phyloP scores from a whole-genome alignment of 2,329 filamentous ascomycete species.

The Intubia oerlemansii region DNA sequence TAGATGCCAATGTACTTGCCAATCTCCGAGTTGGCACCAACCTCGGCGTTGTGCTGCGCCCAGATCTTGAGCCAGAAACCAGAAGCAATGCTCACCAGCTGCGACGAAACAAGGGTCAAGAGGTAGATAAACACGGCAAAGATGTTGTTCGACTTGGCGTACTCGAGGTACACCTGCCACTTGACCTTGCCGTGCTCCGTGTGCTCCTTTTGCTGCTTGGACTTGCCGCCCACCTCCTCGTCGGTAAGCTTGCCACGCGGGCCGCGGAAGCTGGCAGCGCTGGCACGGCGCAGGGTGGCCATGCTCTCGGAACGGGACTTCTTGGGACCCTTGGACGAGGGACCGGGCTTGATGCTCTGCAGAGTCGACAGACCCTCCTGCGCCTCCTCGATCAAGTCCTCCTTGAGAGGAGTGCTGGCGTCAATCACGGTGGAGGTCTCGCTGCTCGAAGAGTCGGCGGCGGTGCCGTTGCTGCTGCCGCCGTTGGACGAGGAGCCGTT shows the following conservation, averaged over 20 bases:
- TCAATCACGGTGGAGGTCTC: conserved; percentile 37
- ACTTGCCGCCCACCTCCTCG: conserved; percentile 55
- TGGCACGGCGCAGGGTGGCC: conserved; percentile 70
- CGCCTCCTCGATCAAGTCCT: conserved; percentile 53
- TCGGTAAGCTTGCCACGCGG: conserved; percentile 68
- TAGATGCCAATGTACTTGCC: conserved; percentile 91
- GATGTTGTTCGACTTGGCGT: conserved; percentile 85
- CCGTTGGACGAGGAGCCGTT: conserved; percentile 15
- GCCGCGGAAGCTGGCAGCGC: conserved; percentile 73
- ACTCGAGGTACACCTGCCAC: conserved; percentile 86
- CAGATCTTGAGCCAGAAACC: conserved; percentile 89
- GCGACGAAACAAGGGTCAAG: conserved; percentile 52
- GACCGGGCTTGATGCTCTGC: conserved; percentile 44
- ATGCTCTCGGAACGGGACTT: conserved; percentile 43
- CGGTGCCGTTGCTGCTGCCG: conserved; percentile 9
- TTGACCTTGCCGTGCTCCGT: conserved; percentile 94
- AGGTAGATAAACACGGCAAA: conserved; percentile 67
- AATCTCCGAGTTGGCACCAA: conserved; percentile 49
- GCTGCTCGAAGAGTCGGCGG: conserved; percentile 19
- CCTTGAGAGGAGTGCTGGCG: conserved; percentile 32
- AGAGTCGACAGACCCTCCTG: conserved; percentile 60
- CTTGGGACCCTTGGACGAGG: conserved; percentile 18
- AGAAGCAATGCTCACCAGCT: conserved; percentile 63
- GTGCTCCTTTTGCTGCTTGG: conserved; percentile 71
- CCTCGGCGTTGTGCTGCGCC: conserved; percentile 56